These are phyloP conservation scores for Pestalotiopsis sp. DNA, from an alignment of 2,329 filamentous ascomycete species.

Conservation along the genomic window DNA sequence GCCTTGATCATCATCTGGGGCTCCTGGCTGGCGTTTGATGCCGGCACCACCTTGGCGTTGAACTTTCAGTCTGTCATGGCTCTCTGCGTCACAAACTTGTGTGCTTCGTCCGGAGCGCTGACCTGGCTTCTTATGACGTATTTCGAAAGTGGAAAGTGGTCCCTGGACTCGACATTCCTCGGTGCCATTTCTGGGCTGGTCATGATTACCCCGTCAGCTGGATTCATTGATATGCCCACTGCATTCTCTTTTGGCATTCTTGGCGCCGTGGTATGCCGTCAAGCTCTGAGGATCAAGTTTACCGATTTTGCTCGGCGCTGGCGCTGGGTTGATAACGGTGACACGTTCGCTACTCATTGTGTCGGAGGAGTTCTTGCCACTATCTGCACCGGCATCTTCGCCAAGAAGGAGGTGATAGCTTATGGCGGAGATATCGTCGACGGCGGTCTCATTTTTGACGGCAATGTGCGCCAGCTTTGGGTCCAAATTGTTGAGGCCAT, in stretches of 20 bases:
- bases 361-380: constrained; percentile 51
- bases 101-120: constrained; percentile 44
- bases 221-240: constrained; percentile 46
- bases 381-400: constrained; percentile 50
- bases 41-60: constrained; percentile 46
- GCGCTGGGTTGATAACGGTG: constrained; percentile 55
- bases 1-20: constrained; percentile 52
- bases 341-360: constrained; percentile 56
- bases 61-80: constrained; percentile 52
- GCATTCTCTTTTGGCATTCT: constrained; percentile 48
- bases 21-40: constrained; percentile 51
- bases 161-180: constrained; percentile 50
- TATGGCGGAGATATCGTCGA: constrained; percentile 49
- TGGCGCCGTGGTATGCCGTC: constrained; percentile 47
- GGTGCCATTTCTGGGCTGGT: constrained; percentile 52
- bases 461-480: constrained; percentile 48
- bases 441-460: constrained; percentile 54
- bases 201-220: constrained; percentile 50
- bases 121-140: constrained; percentile 48
- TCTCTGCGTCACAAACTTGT: constrained; percentile 49
- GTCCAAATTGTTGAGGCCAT: constrained; percentile 51
- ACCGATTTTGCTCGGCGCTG: constrained; percentile 44
- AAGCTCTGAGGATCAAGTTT: constrained; percentile 53
- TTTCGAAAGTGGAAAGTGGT: constrained; percentile 38
- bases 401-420: constrained; percentile 48